Evolutionary conservation across 2,329 filamentous ascomycete genomes (phyloP).

Genomic region (Fusarium sp.): DNA sequence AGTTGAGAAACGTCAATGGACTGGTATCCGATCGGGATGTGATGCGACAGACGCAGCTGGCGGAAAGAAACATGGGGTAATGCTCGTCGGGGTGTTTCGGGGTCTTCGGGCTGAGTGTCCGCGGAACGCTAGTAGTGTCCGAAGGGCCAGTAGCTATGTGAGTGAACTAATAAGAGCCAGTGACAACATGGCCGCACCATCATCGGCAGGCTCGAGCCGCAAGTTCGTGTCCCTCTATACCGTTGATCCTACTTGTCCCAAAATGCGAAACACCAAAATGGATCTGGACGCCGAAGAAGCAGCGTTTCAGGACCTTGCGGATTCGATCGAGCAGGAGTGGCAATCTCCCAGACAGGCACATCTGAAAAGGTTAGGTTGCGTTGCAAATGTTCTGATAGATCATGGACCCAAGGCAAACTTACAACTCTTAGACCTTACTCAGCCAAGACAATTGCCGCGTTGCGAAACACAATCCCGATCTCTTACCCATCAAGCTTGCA

Average conservation of each 20-base stretch:
- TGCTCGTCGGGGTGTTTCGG: neutral
- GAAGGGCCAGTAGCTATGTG: neutral
- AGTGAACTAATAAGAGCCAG: neutral
- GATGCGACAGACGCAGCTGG: neutral
- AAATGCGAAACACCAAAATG: neutral
- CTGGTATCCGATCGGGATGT: neutral
- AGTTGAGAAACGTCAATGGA: neutral
- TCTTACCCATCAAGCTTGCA: neutral
- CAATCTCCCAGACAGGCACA: neutral
- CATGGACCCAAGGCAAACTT: neutral
- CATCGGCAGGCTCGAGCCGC: neutral
- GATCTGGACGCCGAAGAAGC: neutral
- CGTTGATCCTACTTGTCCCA: neutral
- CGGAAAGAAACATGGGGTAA: neutral
- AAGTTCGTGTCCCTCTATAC: neutral
- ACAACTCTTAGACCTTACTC: neutral
- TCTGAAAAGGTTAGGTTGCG: neutral
- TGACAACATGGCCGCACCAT: neutral
- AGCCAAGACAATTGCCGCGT: neutral
- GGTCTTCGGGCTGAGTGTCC: neutral
- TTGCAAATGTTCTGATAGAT: neutral
- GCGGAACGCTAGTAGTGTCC: neutral
- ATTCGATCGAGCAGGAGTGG: neutral
- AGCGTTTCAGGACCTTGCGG: neutral
- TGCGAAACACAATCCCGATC: neutral